Evolutionary conservation across 768 basidiomycete species (phyloP), one percentile per base, ranked within the genome.

Genomic region (Lentinus tigrinus): DNA sequence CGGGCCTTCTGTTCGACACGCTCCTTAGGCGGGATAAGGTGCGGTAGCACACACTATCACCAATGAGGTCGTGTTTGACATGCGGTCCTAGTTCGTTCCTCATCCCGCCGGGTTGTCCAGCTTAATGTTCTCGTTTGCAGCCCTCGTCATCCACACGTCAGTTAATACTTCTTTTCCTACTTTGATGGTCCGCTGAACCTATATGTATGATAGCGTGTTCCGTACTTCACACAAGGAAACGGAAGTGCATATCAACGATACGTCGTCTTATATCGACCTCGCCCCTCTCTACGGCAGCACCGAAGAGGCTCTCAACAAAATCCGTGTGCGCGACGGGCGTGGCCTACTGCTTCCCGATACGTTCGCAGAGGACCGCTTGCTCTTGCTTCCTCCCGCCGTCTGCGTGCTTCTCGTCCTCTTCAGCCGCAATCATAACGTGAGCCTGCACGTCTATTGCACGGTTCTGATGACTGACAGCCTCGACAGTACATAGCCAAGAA

Each of bases 211-310:
- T 64, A 91, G 89, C 46, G 85, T 92, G 53, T 95, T 95, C 82
- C 89, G 90, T 42, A 94, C 93, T 0, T 83, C 84, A 11, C 88
- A 89, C 69, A 71, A 66, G 10, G 76, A 89, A 48, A 71, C 65
- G 10, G 76, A 89, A 48, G 76, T 78, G 16, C 80, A 79, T 65
- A 85, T 91, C 64, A 95, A 95, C 72, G 82, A 92, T 68, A 93
- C 93, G 2, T 90, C 89, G 0, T 88, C 89, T 13, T 95, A 95
- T 65, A 85, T 94, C 50, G 93, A 95, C 66, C 80, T 95, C 2
- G 83, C 85, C 3, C 90, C 91, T 3, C 73, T 95, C 26, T 95
- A 95, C 66, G 93, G 93, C 0, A 82, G 88, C 57, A 82, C 84
- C 62, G 81, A 87, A 62, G 75, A 71, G 16, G 80, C 75, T 17